A percentile compares a stretch with the other conserved stretches of the same genome.
These are phyloP conservation scores for Coniochaeta prunicola DNA, from an alignment of 2,329 filamentous ascomycete species.

Conservation along the genomic window DNA sequence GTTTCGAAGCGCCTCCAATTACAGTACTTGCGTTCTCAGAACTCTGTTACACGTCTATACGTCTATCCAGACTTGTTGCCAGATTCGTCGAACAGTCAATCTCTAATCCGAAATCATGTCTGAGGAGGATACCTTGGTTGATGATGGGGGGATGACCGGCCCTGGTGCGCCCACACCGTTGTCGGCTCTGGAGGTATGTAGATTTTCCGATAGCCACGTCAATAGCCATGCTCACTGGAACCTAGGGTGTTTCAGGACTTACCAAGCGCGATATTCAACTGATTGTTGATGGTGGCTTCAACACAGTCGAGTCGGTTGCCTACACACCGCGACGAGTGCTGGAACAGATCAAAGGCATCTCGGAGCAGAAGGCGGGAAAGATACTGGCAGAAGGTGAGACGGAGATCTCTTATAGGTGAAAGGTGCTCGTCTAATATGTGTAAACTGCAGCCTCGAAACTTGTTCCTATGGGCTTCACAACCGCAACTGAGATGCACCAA, in stretches of 20 bases:
- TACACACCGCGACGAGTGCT: constrained; percentile 79
- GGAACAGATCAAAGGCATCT: constrained; percentile 97
- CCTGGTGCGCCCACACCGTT: constrained; percentile 93
- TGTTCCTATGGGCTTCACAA: constrained; percentile 98
- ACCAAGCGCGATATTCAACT: constrained; percentile 95
- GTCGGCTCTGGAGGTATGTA: constrained; percentile 70
- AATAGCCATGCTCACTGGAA: background rate
- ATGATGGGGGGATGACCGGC: constrained; percentile 67
- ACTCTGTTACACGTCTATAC: too few species aligned
- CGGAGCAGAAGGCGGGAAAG: constrained; percentile 91
- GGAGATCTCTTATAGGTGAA: background rate
- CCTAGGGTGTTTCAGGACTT: constrained; percentile 77
- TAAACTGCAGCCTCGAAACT: constrained; percentile 72
- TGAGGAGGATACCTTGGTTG: constrained; percentile 25
- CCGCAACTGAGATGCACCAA: constrained; percentile 97
- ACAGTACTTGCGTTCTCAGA: background rate
- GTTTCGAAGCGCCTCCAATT: background rate
- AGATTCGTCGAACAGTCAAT: background rate
- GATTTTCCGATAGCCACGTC: background rate
- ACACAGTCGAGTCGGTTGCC: constrained; percentile 92
- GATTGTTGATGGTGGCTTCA: constrained; percentile 83
- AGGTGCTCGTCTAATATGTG: constrained; percentile 10
- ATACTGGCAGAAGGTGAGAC: constrained; percentile 75
- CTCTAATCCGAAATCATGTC: background rate
- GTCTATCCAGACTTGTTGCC: background rate